A percentile compares a stretch with the other conserved stretches of the same genome.
Evolutionary conservation across 495 filamentous ascomycete genomes (phyloP).

Genomic region (Trichoderma orchidacearum): DNA sequence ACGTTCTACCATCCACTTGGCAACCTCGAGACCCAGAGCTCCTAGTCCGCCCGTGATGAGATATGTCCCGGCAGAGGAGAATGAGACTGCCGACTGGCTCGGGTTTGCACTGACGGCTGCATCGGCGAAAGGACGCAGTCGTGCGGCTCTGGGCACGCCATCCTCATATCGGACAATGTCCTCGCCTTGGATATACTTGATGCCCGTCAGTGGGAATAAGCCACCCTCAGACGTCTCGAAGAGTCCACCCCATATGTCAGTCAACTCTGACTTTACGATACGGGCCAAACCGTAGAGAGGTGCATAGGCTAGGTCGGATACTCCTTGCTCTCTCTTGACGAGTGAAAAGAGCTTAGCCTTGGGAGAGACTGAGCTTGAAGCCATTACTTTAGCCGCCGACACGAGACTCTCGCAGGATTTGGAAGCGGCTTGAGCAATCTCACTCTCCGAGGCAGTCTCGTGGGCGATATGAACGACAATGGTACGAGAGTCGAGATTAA

Average conservation of each 20-base stretch:
- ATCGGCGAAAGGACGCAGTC: background rate
- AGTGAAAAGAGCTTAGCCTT: background rate
- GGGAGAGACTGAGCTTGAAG: background rate
- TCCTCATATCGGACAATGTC: background rate
- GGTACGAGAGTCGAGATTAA: too few relatives aligned
- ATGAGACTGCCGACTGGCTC: too few relatives aligned
- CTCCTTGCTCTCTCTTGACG: background rate
- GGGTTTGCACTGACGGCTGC: too few relatives aligned
- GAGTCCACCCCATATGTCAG: background rate
- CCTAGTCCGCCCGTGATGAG: constrained; percentile 33
- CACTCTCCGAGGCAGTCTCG: too few relatives aligned
- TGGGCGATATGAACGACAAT: too few relatives aligned
- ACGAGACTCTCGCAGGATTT: too few relatives aligned
- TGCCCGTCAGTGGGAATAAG: background rate
- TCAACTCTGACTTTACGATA: background rate
- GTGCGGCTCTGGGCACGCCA: background rate
- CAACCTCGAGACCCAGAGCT: constrained; percentile 24
- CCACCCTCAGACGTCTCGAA: background rate
- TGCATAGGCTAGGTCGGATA: background rate
- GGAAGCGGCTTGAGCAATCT: too few relatives aligned
- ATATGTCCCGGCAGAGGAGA: too few relatives aligned
- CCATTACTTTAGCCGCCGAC: too few relatives aligned
- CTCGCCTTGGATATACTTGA: background rate
- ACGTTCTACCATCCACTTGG: constrained; percentile 20
- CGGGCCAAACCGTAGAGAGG: background rate